Conservation (phyloP, 176 grass and related monocot genomes). For the Elymus sibiricus region DNA sequence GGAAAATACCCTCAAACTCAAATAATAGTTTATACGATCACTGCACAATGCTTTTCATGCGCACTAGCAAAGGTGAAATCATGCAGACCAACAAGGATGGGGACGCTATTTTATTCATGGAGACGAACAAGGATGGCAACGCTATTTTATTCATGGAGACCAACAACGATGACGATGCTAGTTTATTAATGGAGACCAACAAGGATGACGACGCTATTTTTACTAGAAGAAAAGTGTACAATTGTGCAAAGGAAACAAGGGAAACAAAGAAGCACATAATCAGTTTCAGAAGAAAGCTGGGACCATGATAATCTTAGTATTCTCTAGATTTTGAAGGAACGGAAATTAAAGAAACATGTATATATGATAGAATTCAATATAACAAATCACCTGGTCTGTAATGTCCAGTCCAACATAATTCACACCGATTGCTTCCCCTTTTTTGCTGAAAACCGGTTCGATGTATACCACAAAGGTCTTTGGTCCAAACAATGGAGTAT, state of each 20-base stretch:
- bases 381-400: constrained; percentile 69
- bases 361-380: background rate
- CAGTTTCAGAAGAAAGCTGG: background rate
- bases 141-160: background rate
- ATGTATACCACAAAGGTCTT: constrained; percentile 90
- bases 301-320: background rate
- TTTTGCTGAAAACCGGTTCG: constrained; percentile 78
- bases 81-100: background rate
- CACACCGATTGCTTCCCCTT: constrained; percentile 62
- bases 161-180: background rate
- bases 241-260: background rate
- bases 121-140: background rate
- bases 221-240: background rate
- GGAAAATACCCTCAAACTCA: background rate
- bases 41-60: background rate
- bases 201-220: background rate
- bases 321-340: background rate
- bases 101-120: background rate
- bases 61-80: background rate
- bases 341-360: background rate
- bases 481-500: constrained; percentile 70
- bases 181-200: background rate
- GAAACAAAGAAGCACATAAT: background rate
- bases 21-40: background rate
- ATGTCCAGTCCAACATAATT: constrained; percentile 91